Evolutionary conservation across 768 basidiomycete species (phyloP).

Genomic region (Chalciporus pseudorubinellus): DNA sequence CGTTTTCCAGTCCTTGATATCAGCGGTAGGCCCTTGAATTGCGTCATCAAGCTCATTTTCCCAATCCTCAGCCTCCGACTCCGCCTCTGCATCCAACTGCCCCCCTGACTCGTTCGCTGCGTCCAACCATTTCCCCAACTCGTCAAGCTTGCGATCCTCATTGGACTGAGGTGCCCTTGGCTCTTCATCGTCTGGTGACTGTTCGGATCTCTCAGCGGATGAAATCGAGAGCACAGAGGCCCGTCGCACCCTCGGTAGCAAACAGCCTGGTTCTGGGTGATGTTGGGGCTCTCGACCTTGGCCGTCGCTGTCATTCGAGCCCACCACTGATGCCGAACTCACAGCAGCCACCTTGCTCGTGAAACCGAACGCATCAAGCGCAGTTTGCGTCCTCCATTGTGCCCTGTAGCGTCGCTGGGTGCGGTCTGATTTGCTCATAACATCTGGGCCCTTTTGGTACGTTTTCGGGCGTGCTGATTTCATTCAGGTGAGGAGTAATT

Average conservation of each 20-base stretch:
- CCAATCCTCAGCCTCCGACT: not conserved
- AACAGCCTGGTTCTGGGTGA: not conserved
- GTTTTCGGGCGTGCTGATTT: constrained; percentile 1
- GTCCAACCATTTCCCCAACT: not conserved
- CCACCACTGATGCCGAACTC: not conserved
- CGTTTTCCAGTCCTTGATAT: too few species aligned
- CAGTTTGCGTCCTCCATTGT: not conserved
- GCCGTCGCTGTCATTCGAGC: not conserved
- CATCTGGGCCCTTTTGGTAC: constrained; percentile 3
- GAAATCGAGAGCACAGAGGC: not conserved
- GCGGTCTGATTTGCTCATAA: constrained; percentile 6
- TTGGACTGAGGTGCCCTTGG: not conserved
- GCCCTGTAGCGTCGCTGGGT: not conserved
- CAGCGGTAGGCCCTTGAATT: too few species aligned
- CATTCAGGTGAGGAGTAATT: not conserved
- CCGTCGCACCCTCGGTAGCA: not conserved
- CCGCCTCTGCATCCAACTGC: not conserved
- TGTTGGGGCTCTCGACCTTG: not conserved
- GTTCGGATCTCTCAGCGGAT: not conserved
- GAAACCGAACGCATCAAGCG: not conserved
- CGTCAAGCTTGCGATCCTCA: not conserved
- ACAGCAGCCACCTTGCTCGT: not conserved
- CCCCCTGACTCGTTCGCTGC: not conserved
- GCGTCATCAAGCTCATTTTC: too few species aligned
- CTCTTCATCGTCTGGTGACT: not conserved